Evolutionary conservation across 2,329 filamentous ascomycete genomes (phyloP), one percentile per base, ranked within the genome.

Genomic region (Monosporascus sp.): DNA sequence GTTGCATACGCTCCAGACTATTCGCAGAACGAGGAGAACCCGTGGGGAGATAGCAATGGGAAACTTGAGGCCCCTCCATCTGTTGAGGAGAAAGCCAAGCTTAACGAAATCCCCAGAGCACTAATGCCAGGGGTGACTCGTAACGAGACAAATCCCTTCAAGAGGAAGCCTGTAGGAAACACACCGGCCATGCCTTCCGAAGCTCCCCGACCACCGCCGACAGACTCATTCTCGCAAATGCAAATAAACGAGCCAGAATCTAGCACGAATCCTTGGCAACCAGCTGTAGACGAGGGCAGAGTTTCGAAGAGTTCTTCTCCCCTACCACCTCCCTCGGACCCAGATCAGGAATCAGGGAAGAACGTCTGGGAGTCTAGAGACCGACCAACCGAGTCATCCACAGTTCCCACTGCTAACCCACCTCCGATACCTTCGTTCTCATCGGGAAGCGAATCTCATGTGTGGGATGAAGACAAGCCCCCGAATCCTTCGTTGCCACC

Each of bases 71-170:
- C 56, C 18, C 41, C 51, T 27, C 31, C 31, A 34, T 48, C 45
- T 5, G 36, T 48, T 22, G 57, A 59, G 18, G 18, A 62, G 3
- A 56, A 53, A 18, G 49, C 54, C 25, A 58, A 61, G 17, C 50
- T 56, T 17, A 54, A 62, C n/a, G 56, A 62, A n/a, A 62, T 69
- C 25, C 70, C 69, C 3, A 61, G 60, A 15, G 55, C 65, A 7
- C 57, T 72, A 38, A 61, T 64, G 45, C 70, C 68, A 0, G 68
- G 65, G 51, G 55, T 64, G 20, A 66, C 62, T 8, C 67, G 68
- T 38, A 59, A 64, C 25, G 72, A 77, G 52, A 81, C 78, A 20
- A 83, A 83, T 50, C 80, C 80, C 0, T 83, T 83, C 62, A 78
- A 77, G 55, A 75, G 77, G 52, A 79, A 78, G 57, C 68, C 68